Evolutionary conservation across 2,329 filamentous ascomycete species (phyloP).

Genomic region (Talaromyces sp.): DNA sequence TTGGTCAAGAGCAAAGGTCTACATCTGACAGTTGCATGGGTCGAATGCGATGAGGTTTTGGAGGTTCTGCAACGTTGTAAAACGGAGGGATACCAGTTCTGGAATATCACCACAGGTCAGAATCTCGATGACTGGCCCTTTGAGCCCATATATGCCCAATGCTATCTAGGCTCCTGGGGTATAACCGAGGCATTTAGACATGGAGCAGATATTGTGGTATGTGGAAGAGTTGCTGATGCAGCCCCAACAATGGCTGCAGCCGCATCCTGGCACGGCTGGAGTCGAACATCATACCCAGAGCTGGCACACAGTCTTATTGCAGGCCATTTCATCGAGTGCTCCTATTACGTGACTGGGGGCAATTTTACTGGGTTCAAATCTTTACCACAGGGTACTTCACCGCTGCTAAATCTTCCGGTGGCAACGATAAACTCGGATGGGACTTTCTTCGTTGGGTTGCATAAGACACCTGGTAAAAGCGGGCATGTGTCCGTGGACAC

Average conservation of each 20-base stretch:
- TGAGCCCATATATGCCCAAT: constrained; percentile 15
- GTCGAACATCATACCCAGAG: constrained; percentile 40
- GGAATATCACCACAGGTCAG: not conserved
- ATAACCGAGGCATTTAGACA: constrained; percentile 39
- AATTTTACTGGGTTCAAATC: constrained; percentile 50
- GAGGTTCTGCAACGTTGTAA: not conserved
- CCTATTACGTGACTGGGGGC: constrained; percentile 48
- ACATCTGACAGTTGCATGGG: not conserved
- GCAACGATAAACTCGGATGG: constrained; percentile 37
- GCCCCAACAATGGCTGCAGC: constrained; percentile 52
- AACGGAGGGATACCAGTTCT: not conserved
- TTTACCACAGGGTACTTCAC: constrained; percentile 31
- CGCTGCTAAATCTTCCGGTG: constrained; percentile 43
- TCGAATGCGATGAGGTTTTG: not conserved
- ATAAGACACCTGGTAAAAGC: constrained; percentile 43
- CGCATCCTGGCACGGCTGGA: constrained; percentile 52
- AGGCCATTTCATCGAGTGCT: constrained; percentile 52
- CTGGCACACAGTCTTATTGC: constrained; percentile 48
- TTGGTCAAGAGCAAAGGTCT: not conserved
- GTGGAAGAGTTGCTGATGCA: constrained; percentile 45
- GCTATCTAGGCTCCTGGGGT: constrained; percentile 48
- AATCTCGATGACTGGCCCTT: constrained; percentile 1
- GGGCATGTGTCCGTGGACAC: constrained; percentile 36
- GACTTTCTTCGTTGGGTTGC: constrained; percentile 43
- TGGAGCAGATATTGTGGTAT: constrained; percentile 46